These are phyloP conservation scores for Quercus bicolor DNA, from an alignment of 306 rosid genomes.

Conservation along the genomic window DNA sequence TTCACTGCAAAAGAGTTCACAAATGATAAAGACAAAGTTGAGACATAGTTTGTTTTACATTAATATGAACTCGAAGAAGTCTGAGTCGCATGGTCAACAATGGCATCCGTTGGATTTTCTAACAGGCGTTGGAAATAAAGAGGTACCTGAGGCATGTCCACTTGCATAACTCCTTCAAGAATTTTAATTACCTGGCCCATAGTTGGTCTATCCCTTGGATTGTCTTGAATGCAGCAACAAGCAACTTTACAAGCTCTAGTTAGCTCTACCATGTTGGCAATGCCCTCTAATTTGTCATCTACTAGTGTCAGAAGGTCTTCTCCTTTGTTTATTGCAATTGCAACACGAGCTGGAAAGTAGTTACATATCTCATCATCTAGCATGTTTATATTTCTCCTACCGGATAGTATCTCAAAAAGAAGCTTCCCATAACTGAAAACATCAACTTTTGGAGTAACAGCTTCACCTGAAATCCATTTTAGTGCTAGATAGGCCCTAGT, in stretches of 20 bases:
- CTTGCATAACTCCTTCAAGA: conserved; percentile 40
- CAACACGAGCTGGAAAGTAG: conserved; percentile 36
- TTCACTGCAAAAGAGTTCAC: too few species aligned
- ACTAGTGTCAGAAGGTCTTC: conserved; percentile 22
- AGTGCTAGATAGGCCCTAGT: conserved; percentile 70
- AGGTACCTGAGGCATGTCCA: conserved; percentile 8
- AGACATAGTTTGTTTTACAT: too few species aligned
- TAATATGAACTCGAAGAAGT: too few species aligned
- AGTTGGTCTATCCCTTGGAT: conserved; percentile 42
- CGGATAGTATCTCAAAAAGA: conserved; percentile 42
- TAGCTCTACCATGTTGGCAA: conserved; percentile 35
- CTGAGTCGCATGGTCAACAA: too few species aligned
- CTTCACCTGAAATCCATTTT: conserved; percentile 55
- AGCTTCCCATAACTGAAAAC: conserved; percentile 56
- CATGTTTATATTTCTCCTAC: conserved; percentile 44
- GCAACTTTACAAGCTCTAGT: conserved; percentile 36
- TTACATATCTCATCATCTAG: conserved; percentile 26
- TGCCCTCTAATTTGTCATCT: conserved; percentile 34
- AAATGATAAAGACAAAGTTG: too few species aligned
- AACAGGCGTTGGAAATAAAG: too few species aligned
- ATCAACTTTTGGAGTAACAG: conserved; percentile 45
- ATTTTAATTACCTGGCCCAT: conserved; percentile 53
- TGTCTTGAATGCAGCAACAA: conserved; percentile 51
- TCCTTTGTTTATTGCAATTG: conserved; percentile 29
- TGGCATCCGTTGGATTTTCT: too few species aligned